phyloP scores from a whole-genome alignment of 2,329 filamentous ascomycete species.

The Beauveria varroae region DNA sequence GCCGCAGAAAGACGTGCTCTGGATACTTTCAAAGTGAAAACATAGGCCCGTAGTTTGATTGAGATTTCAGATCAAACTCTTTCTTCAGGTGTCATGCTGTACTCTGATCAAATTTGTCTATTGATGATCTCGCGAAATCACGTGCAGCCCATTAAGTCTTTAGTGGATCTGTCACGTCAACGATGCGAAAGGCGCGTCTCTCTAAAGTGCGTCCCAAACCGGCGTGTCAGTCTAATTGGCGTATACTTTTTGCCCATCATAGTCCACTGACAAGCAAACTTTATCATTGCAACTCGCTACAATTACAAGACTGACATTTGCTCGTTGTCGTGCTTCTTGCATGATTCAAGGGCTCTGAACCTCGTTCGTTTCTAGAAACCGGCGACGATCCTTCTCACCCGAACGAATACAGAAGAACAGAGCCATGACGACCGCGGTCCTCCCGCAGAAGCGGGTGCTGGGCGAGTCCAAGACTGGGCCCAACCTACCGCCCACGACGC shows the following conservation, averaged over 20 bases:
- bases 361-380: neutral
- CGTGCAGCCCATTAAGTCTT: constrained; percentile 3
- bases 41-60: neutral
- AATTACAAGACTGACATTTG: neutral
- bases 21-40: neutral
- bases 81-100: no score
- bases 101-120: no score
- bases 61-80: no score
- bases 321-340: neutral
- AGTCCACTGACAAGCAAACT: neutral
- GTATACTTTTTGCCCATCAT: constrained; percentile 4
- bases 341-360: neutral
- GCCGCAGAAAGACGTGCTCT: neutral
- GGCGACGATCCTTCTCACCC: neutral
- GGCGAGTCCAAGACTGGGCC: constrained; percentile 59
- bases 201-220: constrained; percentile 3
- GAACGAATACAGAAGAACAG: constrained; percentile 8
- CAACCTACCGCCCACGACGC: constrained; percentile 51
- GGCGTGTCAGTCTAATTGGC: constrained; percentile 1
- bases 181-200: constrained; percentile 11
- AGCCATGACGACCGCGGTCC: constrained; percentile 41
- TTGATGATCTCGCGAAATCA: constrained; percentile 4
- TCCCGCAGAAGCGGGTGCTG: constrained; percentile 67
- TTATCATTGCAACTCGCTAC: neutral
- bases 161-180: constrained; percentile 11